These are phyloP conservation scores for Laguncularia racemosa DNA, from an alignment of 345 rosid species.

Conservation along the genomic window DNA sequence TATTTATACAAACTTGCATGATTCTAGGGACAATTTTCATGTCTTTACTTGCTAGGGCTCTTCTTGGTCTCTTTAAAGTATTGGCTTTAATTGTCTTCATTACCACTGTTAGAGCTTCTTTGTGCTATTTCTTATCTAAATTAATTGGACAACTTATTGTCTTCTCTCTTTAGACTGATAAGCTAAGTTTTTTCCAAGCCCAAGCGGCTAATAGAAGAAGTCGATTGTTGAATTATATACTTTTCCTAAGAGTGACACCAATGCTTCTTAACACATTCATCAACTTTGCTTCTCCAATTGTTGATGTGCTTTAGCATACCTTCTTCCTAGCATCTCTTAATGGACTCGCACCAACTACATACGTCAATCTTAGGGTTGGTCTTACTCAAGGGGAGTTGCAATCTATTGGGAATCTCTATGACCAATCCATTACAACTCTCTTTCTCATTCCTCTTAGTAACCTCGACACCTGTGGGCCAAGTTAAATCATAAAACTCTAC, in stretches of 20 bases:
- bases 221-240: slow-evolving; percentile 71
- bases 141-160: slow-evolving; percentile 76
- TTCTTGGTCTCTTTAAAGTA: slow-evolving; percentile 78
- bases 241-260: slow-evolving; percentile 86
- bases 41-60: slow-evolving; percentile 92
- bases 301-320: slow-evolving; percentile 79
- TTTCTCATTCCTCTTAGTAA: slow-evolving; percentile 67
- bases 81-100: slow-evolving; percentile 74
- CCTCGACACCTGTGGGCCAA: slow-evolving; percentile 69
- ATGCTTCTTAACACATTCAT: slow-evolving; percentile 88
- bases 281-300: slow-evolving; percentile 89
- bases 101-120: slow-evolving; percentile 96
- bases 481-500: slow-evolving; percentile 17
- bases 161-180: slow-evolving; percentile 84
- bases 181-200: slow-evolving; percentile 72
- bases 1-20: slow-evolving; percentile 96
- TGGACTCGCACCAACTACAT: slow-evolving; percentile 90
- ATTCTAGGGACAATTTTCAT: slow-evolving; percentile 90
- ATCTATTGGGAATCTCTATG: slow-evolving; percentile 74
- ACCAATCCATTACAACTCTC: slow-evolving; percentile 72
- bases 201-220: slow-evolving; percentile 83
- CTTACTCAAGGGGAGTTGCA: slow-evolving; percentile 79
- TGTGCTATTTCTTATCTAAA: slow-evolving; percentile 82
- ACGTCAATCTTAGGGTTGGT: slow-evolving; percentile 89
- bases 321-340: slow-evolving; percentile 74